Conservation (phyloP, 2,329 filamentous ascomycete genomes). For the Ophiocordyceps robertsii region DNA sequence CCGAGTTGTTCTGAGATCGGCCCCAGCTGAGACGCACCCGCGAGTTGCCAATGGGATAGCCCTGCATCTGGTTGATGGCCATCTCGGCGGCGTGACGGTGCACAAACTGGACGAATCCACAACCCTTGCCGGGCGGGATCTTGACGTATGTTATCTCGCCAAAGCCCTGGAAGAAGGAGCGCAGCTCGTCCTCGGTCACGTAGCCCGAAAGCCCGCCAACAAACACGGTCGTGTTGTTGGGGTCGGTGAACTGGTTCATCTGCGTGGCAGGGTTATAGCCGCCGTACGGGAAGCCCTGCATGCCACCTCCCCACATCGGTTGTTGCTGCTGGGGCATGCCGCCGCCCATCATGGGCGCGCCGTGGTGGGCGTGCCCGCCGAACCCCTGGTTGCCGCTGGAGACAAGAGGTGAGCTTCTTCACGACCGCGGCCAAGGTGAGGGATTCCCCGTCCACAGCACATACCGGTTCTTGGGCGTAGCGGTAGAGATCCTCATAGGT, state of each 20-base stretch:
- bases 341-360: slow-evolving; percentile 30
- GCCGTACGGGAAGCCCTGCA: slow-evolving; percentile 24
- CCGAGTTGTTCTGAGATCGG: slow-evolving; percentile 97
- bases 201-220: slow-evolving; percentile 95
- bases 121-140: slow-evolving; percentile 97
- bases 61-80: slow-evolving; percentile 99
- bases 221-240: slow-evolving; percentile 98
- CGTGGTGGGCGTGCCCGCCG: slow-evolving; percentile 23
- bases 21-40: slow-evolving; percentile 96
- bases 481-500: slow-evolving; percentile 96
- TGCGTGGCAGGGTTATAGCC: slow-evolving; percentile 35
- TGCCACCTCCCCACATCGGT: slow-evolving; percentile 27
- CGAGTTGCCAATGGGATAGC: slow-evolving; percentile 97
- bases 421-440: too few species aligned
- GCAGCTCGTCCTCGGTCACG: slow-evolving; percentile 98
- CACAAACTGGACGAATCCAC: slow-evolving; percentile 97
- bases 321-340: slow-evolving; percentile 26
- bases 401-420: too few species aligned
- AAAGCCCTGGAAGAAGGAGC: slow-evolving; percentile 99
- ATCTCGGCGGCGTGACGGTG: slow-evolving; percentile 98
- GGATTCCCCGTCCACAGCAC: slow-evolving; percentile 4
- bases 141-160: slow-evolving; percentile 99
- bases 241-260: slow-evolving; percentile 99
- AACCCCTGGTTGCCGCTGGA: slow-evolving; percentile 25
- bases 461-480: slow-evolving; percentile 84